Conservation (phyloP, 768 basidiomycete species). For the Paxillus ammoniavirescens region DNA sequence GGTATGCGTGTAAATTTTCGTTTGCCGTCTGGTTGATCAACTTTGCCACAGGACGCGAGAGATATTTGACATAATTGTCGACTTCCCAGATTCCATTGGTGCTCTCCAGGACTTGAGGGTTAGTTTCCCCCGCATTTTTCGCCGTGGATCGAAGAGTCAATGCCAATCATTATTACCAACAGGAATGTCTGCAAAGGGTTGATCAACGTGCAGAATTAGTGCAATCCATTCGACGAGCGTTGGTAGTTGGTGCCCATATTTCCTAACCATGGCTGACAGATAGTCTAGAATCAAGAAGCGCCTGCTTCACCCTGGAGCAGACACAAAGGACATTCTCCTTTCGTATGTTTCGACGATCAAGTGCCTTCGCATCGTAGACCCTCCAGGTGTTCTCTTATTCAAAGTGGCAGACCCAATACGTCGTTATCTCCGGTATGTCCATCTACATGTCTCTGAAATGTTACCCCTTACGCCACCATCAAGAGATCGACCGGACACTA, state of each 20-base stretch:
- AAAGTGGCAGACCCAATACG: constrained; percentile 94
- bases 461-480: not conserved
- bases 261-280: constrained; percentile 5
- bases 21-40: not conserved
- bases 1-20: constrained; percentile 47
- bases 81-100: constrained; percentile 83
- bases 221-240: constrained; percentile 78
- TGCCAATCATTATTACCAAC: not conserved
- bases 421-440: constrained; percentile 72
- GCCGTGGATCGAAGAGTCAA: not conserved
- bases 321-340: constrained; percentile 84
- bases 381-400: constrained; percentile 88
- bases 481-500: constrained; percentile 89
- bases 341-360: constrained; percentile 94
- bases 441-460: not conserved
- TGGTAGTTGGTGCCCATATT: constrained; percentile 6
- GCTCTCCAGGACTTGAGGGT: constrained; percentile 88
- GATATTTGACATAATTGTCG: constrained; percentile 95
- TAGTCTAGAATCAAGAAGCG: constrained; percentile 72
- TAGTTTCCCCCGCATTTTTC: constrained; percentile 1
- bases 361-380: constrained; percentile 87
- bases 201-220: constrained; percentile 80
- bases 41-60: constrained; percentile 58
- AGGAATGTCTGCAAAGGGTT: constrained; percentile 81
- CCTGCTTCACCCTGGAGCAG: constrained; percentile 92